These are phyloP conservation scores for Ophiocordyceps camponoti-saundersi DNA, from an alignment of 2,329 filamentous ascomycete species.

Conservation along the genomic window DNA sequence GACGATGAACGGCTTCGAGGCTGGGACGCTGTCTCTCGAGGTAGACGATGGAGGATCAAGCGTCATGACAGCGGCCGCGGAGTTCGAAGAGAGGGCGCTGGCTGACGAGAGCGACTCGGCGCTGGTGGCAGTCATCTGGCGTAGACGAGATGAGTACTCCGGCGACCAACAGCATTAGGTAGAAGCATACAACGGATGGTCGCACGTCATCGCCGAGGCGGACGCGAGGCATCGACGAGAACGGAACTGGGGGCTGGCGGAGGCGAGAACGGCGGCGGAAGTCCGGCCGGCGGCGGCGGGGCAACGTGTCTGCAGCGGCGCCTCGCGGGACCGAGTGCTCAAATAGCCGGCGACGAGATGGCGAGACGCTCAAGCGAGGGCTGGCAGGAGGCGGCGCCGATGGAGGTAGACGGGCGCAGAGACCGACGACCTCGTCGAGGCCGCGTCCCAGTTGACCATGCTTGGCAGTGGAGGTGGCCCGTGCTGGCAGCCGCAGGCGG, in stretches of 20 bases:
- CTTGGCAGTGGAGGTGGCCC: constrained; percentile 1
- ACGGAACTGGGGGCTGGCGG: background rate
- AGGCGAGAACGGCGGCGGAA: background rate
- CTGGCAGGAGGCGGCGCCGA: background rate
- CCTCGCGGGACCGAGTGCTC: constrained; percentile 6
- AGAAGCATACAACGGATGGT: constrained; percentile 3
- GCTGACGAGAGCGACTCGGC: constrained; percentile 29
- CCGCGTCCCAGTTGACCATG: constrained; percentile 2
- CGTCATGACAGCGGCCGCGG: constrained; percentile 27
- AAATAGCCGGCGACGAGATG: background rate
- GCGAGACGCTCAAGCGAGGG: background rate
- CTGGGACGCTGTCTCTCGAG: constrained; percentile 17
- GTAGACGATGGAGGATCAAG: constrained; percentile 27
- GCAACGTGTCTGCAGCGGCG: constrained; percentile 9
- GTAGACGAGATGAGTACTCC: constrained; percentile 4
- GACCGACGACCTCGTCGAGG: constrained; percentile 7
- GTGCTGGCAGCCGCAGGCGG: constrained; percentile 1
- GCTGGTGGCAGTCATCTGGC: constrained; percentile 18
- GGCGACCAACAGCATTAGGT: background rate
- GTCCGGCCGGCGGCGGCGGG: constrained; percentile 7
- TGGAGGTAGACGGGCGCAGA: constrained; percentile 11
- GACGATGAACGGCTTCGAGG: constrained; percentile 42
- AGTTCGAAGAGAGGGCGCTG: constrained; percentile 24
- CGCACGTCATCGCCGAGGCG: constrained; percentile 2
- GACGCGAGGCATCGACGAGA: constrained; percentile 1